Evolutionary conservation across 23 red algal genomes (phyloP).

Genomic region (Cyanidium caldarium): DNA sequence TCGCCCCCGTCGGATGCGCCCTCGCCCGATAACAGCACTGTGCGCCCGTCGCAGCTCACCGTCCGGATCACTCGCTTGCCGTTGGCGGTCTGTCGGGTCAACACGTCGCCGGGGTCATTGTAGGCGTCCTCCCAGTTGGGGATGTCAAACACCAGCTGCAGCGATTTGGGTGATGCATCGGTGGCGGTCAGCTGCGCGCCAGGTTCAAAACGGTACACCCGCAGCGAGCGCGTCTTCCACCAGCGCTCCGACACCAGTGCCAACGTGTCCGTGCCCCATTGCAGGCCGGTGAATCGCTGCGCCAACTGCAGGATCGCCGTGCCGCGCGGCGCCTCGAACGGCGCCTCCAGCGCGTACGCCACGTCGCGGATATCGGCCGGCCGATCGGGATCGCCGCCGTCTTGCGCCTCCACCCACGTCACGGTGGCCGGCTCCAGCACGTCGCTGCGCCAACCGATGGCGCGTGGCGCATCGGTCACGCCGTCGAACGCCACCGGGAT

Average conservation of each 20-base stretch:
- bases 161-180: constrained; percentile 23
- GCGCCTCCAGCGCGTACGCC: constrained; percentile 44
- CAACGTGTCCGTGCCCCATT: constrained; percentile 54
- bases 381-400: constrained; percentile 64
- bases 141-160: constrained; percentile 33
- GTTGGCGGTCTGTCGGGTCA: constrained; percentile 26
- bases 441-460: constrained; percentile 71
- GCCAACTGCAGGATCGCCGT: constrained; percentile 24
- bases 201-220: constrained; percentile 42
- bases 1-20: constrained; percentile 71
- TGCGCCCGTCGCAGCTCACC: constrained; percentile 24
- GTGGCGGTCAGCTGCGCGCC: constrained; percentile 22
- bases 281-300: constrained; percentile 50
- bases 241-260: constrained; percentile 62
- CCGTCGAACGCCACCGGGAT: constrained; percentile 84
- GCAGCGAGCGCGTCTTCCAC: constrained; percentile 66
- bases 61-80: constrained; percentile 61
- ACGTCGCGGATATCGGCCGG: constrained; percentile 49
- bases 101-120: constrained; percentile 44
- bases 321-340: constrained; percentile 43
- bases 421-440: constrained; percentile 25
- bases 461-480: constrained; percentile 37
- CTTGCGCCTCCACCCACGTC: constrained; percentile 76
- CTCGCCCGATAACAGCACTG: constrained; percentile 4
- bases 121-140: constrained; percentile 87